phyloP scores from a whole-genome alignment of 257 asterid genomes.

The Ilex asprella region DNA sequence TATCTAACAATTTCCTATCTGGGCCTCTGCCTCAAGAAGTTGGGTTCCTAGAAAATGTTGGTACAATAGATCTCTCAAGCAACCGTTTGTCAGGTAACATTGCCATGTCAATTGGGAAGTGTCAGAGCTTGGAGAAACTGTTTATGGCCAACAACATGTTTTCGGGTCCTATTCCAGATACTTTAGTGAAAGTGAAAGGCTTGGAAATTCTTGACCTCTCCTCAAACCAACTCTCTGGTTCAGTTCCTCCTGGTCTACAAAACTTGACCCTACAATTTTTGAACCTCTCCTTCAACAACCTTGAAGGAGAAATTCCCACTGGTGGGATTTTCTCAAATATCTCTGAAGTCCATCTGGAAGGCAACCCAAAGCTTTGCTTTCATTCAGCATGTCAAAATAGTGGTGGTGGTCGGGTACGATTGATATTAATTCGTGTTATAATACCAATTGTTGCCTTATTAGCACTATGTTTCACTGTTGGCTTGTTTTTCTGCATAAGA shows the following conservation, averaged over 20 bases:
- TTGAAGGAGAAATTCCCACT: conserved; percentile 44
- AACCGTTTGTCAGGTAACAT: conserved; percentile 36
- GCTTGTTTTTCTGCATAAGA: conserved; percentile 18
- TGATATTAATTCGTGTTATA: conserved; percentile 9
- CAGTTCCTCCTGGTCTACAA: conserved; percentile 31
- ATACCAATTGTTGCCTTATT: conserved; percentile 8
- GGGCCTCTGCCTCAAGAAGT: conserved; percentile 49
- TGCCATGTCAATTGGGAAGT: conserved; percentile 34
- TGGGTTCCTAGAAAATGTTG: conserved; percentile 24
- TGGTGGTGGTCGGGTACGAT: conserved; percentile 3
- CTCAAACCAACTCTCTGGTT: conserved; percentile 37
- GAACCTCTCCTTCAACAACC: conserved; percentile 46
- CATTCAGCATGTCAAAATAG: conserved; percentile 9
- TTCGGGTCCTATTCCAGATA: conserved; percentile 42
- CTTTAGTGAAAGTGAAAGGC: conserved; percentile 30
- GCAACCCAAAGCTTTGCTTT: conserved; percentile 34
- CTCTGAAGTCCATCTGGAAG: conserved; percentile 36
- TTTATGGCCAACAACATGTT: conserved; percentile 34
- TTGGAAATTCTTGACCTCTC: conserved; percentile 53
- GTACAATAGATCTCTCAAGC: conserved; percentile 32
- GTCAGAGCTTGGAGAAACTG: conserved; percentile 40
- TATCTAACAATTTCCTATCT: conserved; percentile 34
- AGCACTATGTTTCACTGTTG: conserved; percentile 14
- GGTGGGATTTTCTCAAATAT: conserved; percentile 36
- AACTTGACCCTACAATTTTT: conserved; percentile 26